These are phyloP conservation scores for Taiozyma sp. DNA, from an alignment of 1,139 yeast genomes.

Conservation along the genomic window DNA sequence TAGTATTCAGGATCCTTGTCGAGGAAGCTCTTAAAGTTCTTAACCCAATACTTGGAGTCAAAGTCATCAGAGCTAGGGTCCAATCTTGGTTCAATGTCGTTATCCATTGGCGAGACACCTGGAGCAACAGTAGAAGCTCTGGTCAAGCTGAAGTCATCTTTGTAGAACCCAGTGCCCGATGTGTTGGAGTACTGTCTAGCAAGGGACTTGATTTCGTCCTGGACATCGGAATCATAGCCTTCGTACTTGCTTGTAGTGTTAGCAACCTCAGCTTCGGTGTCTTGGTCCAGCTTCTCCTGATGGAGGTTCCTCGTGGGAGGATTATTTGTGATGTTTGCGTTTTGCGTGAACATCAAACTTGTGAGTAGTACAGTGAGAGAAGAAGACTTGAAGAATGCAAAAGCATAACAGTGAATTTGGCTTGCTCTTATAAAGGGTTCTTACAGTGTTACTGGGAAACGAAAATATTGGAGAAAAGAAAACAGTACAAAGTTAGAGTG, in stretches of 20 bases:
- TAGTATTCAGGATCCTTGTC: constrained; percentile 58
- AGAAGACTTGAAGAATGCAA: too few species aligned
- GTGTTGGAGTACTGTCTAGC: constrained; percentile 4
- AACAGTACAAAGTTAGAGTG: too few species aligned
- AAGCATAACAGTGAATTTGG: too few species aligned
- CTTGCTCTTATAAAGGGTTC: too few species aligned
- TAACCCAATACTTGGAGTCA: constrained; percentile 64
- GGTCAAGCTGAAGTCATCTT: constrained; percentile 6
- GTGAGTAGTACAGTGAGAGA: too few species aligned
- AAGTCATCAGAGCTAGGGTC: constrained; percentile 58
- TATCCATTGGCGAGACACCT: constrained; percentile 25
- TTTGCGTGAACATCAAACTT: not conserved
- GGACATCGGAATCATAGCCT: constrained; percentile 2
- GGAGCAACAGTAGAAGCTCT: constrained; percentile 21
- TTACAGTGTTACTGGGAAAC: too few species aligned
- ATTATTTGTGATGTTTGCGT: not conserved
- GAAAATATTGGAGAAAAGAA: too few species aligned
- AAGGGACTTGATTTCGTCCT: constrained; percentile 2
- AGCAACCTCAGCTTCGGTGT: not conserved
- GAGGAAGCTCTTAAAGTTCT: constrained; percentile 53
- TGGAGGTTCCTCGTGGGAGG: not conserved
- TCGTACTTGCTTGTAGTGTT: not conserved
- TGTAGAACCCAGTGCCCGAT: not conserved
- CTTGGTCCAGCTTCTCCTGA: not conserved
- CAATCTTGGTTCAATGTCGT: constrained; percentile 39